These are phyloP conservation scores for Candida boleticola DNA, from an alignment of 805 yeast species.

Conservation along the genomic window DNA sequence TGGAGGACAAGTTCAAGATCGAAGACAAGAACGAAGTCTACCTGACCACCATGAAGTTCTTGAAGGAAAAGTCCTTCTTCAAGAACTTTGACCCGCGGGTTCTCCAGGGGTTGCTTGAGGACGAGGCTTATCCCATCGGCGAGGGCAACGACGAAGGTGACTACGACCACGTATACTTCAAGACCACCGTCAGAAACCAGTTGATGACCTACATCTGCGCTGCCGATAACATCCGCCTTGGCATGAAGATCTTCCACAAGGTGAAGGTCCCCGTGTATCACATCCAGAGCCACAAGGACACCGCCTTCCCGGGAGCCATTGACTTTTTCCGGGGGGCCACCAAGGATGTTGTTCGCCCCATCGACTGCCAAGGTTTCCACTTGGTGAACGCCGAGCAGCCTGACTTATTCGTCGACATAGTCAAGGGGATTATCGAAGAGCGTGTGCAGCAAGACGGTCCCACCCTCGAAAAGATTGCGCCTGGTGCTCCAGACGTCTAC, in stretches of 20 bases:
- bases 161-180: neutral
- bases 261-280: slow-evolving; percentile 1
- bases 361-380: slow-evolving; percentile 43
- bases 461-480: neutral
- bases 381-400: slow-evolving; percentile 52
- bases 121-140: slow-evolving; percentile 29
- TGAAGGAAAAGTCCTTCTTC: slow-evolving; percentile 3
- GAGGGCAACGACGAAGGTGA: neutral
- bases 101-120: slow-evolving; percentile 41
- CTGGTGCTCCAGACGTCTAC: neutral
- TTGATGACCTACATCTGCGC: neutral
- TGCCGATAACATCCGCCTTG: neutral
- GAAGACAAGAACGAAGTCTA: neutral
- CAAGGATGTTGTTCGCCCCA: neutral
- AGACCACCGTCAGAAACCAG: slow-evolving; percentile 1
- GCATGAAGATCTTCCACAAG: slow-evolving; percentile 2
- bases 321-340: neutral
- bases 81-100: slow-evolving; percentile 38
- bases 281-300: neutral
- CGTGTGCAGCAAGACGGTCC: slow-evolving; percentile 10
- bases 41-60: neutral
- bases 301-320: neutral
- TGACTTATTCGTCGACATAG: slow-evolving; percentile 29
- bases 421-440: slow-evolving; percentile 16
- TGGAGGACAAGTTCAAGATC: slow-evolving; percentile 2